phyloP scores from a whole-genome alignment of 768 basidiomycete species.

The Suillus tomentosus region DNA sequence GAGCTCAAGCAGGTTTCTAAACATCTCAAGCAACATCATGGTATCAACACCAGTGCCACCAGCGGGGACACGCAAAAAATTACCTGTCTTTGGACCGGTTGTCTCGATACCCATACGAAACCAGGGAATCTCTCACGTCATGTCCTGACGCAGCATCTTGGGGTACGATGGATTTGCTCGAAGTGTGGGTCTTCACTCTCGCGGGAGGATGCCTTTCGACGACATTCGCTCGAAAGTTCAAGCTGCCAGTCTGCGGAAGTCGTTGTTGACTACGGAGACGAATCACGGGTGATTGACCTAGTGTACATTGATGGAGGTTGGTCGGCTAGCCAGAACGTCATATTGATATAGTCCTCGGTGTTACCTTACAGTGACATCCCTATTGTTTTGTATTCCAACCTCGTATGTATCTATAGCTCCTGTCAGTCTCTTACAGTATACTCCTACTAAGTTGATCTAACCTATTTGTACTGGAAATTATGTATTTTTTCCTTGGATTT shows the following conservation, averaged over 20 bases:
- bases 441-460: not conserved
- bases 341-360: not conserved
- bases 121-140: not conserved
- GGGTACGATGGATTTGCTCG: not conserved
- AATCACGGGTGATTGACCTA: not conserved
- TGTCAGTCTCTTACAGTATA: not conserved
- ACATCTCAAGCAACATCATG: not conserved
- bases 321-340: not conserved
- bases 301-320: not conserved
- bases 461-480: not conserved
- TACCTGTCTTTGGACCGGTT: not conserved
- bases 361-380: not conserved
- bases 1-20: not conserved
- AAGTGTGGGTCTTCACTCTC: not conserved
- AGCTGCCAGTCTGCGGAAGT: not conserved
- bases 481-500: not conserved
- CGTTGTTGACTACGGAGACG: not conserved
- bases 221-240: not conserved
- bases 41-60: not conserved
- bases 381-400: not conserved
- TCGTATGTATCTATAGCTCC: not conserved
- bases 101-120: not conserved
- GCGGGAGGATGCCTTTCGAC: slow-evolving; percentile 1
- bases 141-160: not conserved
- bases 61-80: not conserved